Percentiles rank a stretch among this genome's conserved stretches.
Evolutionary conservation across 306 rosid genomes (phyloP).

Genomic region (Vigna mungo): DNA sequence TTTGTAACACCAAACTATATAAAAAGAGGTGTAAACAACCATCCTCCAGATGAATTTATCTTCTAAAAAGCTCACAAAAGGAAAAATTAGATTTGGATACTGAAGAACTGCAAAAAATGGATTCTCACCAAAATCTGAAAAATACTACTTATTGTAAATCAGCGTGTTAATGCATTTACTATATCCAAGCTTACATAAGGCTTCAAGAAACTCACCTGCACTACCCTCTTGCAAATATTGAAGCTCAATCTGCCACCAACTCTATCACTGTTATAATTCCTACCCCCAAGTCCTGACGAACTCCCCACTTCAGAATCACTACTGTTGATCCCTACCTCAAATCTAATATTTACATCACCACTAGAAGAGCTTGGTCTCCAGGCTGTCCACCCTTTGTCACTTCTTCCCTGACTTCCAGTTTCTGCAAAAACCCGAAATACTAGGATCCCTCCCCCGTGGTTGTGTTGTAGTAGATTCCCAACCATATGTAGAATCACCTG

Average conservation of each 20-base stretch:
- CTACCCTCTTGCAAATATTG: slow-evolving; percentile 86
- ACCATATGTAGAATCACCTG: slow-evolving; percentile 99
- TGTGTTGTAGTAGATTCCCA: slow-evolving; percentile 79
- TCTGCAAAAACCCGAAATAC: slow-evolving; percentile 69
- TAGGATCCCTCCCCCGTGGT: slow-evolving; percentile 64
- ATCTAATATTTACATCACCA: slow-evolving; percentile 82
- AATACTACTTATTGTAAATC: slow-evolving; percentile 11
- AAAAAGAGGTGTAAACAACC: slow-evolving; percentile 1
- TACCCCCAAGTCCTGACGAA: slow-evolving; percentile 50
- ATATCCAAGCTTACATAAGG: not conserved
- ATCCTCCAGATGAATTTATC: slow-evolving; percentile 1
- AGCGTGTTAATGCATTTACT: slow-evolving; percentile 8
- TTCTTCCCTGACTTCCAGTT: slow-evolving; percentile 90
- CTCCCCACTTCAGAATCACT: slow-evolving; percentile 64
- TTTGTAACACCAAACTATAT: not conserved
- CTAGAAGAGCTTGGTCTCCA: slow-evolving; percentile 89
- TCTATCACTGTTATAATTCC: slow-evolving; percentile 71
- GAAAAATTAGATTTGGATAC: not conserved
- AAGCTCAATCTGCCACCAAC: slow-evolving; percentile 85
- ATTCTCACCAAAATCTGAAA: not conserved
- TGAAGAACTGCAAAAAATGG: slow-evolving; percentile 24
- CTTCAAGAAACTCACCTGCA: slow-evolving; percentile 71
- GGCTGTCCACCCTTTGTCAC: slow-evolving; percentile 75
- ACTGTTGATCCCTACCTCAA: slow-evolving; percentile 77
- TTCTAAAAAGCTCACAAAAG: slow-evolving; percentile 12